These are phyloP conservation scores for Iberis pinnata DNA, from an alignment of 345 rosid species.

Conservation along the genomic window DNA sequence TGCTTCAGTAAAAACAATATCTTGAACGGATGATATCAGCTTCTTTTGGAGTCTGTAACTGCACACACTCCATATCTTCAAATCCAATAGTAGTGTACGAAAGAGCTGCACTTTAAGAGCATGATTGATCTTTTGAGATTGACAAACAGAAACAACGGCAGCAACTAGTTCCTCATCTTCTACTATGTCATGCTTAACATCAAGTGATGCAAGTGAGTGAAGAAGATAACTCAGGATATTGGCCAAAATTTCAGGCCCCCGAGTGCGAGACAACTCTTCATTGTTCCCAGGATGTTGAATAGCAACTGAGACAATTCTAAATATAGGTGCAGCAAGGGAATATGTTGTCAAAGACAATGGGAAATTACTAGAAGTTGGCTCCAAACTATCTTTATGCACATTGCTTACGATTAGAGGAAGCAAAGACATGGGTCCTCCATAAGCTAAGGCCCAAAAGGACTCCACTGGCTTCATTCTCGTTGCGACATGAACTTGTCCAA, in stretches of 20 bases:
- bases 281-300: slow-evolving; percentile 75
- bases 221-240: slow-evolving; percentile 70
- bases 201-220: slow-evolving; percentile 58
- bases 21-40: slow-evolving; percentile 83
- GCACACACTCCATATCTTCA: slow-evolving; percentile 94
- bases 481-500: slow-evolving; percentile 95
- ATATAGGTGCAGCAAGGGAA: slow-evolving; percentile 76
- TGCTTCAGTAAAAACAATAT: slow-evolving; percentile 93
- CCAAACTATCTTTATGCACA: slow-evolving; percentile 58
- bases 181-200: slow-evolving; percentile 47
- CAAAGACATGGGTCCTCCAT: slow-evolving; percentile 93
- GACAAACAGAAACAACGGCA: slow-evolving; percentile 74
- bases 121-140: slow-evolving; percentile 70
- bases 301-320: slow-evolving; percentile 71
- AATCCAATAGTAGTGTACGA: slow-evolving; percentile 68
- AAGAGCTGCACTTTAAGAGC: slow-evolving; percentile 87
- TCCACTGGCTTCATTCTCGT: slow-evolving; percentile 74
- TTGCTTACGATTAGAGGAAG: slow-evolving; percentile 71
- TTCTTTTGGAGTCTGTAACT: slow-evolving; percentile 89
- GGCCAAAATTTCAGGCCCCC: slow-evolving; percentile 81
- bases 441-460: slow-evolving; percentile 90
- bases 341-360: slow-evolving; percentile 49
- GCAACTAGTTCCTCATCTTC: slow-evolving; percentile 95
- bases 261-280: slow-evolving; percentile 61
- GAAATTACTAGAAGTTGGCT: slow-evolving; percentile 45